phyloP scores from a whole-genome alignment of 768 basidiomycete genomes.

The Hygrophoropsis aurantiaca region DNA sequence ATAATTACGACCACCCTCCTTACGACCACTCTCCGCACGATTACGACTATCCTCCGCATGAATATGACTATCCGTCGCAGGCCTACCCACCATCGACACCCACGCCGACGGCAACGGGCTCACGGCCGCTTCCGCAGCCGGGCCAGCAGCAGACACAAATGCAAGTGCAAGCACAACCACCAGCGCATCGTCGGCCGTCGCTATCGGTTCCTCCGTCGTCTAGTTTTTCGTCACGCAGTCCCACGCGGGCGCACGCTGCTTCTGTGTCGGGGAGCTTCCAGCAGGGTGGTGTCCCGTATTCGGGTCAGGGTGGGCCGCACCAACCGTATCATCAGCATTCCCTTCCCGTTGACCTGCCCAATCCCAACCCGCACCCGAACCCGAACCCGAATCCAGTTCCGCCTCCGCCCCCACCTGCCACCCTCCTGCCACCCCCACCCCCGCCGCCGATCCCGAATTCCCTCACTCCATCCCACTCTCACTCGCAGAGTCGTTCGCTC shows the following conservation, averaged over 20 bases:
- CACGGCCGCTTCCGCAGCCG: slow-evolving; percentile 32
- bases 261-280: slow-evolving; percentile 13
- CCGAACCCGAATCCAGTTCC: slow-evolving; percentile 1
- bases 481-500: too few species aligned
- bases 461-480: slow-evolving; percentile 27
- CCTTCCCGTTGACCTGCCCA: slow-evolving; percentile 6
- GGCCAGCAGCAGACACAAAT: too few species aligned
- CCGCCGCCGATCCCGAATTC: slow-evolving; percentile 16
- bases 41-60: too few species aligned
- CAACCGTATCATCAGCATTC: slow-evolving; percentile 11
- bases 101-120: slow-evolving; percentile 13
- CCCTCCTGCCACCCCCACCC: slow-evolving; percentile 23
- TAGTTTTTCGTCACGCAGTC: slow-evolving; percentile 25
- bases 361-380: background rate
- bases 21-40: too few species aligned
- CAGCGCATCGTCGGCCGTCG: slow-evolving; percentile 29
- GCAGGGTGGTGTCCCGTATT: too few species aligned
- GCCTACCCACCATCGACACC: slow-evolving; percentile 5
- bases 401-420: slow-evolving; percentile 33
- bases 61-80: slow-evolving; percentile 3
- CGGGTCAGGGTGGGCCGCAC: too few species aligned
- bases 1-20: too few species aligned
- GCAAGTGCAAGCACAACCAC: slow-evolving; percentile 16
- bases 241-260: too few species aligned
- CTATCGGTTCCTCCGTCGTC: slow-evolving; percentile 27